phyloP scores from a whole-genome alignment of 495 filamentous ascomycete genomes.

The Evernia prunastri region DNA sequence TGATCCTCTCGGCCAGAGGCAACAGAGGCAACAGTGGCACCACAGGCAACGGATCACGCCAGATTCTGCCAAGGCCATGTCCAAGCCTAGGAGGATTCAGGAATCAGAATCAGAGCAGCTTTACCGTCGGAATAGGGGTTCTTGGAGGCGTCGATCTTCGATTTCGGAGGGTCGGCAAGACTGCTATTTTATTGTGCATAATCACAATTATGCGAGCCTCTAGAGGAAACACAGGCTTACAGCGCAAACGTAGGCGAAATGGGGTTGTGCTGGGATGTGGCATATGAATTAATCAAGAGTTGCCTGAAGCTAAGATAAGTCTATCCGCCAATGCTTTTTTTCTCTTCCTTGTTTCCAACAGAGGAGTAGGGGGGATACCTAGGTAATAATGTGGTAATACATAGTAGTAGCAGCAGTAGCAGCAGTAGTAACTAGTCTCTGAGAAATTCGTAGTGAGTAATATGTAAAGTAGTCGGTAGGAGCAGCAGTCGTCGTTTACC shows the following conservation, averaged over 20 bases:
- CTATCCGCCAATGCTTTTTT: constrained; percentile 12
- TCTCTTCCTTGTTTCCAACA: constrained; percentile 8
- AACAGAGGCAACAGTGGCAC: neutral
- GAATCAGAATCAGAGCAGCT: neutral
- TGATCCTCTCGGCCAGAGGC: too few species aligned
- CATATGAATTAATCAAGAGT: constrained; percentile 1
- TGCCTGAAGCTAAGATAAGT: constrained; percentile 11
- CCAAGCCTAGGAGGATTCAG: neutral
- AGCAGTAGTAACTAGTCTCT: too few species aligned
- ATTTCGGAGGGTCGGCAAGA: constrained; percentile 4
- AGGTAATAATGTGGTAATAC: neutral
- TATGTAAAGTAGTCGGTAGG: too few species aligned
- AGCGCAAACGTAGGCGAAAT: neutral
- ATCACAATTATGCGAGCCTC: constrained; percentile 3
- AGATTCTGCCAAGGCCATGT: neutral
- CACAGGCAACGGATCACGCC: neutral
- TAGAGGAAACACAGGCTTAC: neutral
- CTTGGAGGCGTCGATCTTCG: neutral
- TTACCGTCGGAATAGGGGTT: neutral
- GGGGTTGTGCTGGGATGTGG: constrained; percentile 6
- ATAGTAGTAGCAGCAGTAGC: neutral
- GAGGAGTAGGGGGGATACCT: neutral
- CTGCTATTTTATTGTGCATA: constrained; percentile 3
- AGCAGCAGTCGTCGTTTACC: neutral
- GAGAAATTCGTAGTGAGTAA: too few species aligned